Conservation (phyloP, 2,329 filamentous ascomycete genomes). For the Stagonosporopsis vannaccii region DNA sequence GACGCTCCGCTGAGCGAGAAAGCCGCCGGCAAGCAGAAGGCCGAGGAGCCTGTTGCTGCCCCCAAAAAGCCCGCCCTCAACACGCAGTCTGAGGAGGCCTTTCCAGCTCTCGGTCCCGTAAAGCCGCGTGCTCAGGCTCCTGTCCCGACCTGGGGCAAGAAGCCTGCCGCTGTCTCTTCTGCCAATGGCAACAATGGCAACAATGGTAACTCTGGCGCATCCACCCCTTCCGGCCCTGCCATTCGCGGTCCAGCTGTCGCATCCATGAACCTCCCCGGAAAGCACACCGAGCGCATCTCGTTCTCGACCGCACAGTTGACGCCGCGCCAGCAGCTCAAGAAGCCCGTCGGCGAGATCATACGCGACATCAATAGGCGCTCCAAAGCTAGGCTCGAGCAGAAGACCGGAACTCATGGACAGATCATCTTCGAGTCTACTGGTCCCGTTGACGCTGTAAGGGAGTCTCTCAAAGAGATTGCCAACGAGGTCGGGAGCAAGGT, state of each 20-base stretch:
- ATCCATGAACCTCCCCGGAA: conserved; percentile 79
- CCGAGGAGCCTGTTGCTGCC: conserved; percentile 54
- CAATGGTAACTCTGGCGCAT: conserved; percentile 63
- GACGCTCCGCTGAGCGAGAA: conserved; percentile 63
- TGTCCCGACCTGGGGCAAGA: conserved; percentile 80
- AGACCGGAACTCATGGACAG: conserved; percentile 72
- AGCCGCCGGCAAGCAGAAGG: conserved; percentile 73
- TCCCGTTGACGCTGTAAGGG: conserved; percentile 80
- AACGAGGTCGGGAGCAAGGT: conserved; percentile 88
- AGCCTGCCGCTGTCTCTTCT: conserved; percentile 57
- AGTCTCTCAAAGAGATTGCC: conserved; percentile 88
- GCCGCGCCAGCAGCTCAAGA: conserved; percentile 79
- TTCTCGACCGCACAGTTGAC: conserved; percentile 79
- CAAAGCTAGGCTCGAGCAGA: conserved; percentile 83
- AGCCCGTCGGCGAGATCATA: conserved; percentile 82
- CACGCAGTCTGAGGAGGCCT: conserved; percentile 86
- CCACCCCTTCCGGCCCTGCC: conserved; percentile 64
- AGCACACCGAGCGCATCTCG: conserved; percentile 77
- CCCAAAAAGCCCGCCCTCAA: conserved; percentile 64
- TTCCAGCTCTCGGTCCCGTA: conserved; percentile 84
- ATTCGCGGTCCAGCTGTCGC: conserved; percentile 56
- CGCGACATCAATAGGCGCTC: conserved; percentile 93
- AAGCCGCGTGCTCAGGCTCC: conserved; percentile 68
- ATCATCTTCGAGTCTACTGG: conserved; percentile 86
- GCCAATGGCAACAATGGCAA: conserved; percentile 56